Conservation (phyloP, 306 rosid genomes). For the Calophaca sinica region DNA sequence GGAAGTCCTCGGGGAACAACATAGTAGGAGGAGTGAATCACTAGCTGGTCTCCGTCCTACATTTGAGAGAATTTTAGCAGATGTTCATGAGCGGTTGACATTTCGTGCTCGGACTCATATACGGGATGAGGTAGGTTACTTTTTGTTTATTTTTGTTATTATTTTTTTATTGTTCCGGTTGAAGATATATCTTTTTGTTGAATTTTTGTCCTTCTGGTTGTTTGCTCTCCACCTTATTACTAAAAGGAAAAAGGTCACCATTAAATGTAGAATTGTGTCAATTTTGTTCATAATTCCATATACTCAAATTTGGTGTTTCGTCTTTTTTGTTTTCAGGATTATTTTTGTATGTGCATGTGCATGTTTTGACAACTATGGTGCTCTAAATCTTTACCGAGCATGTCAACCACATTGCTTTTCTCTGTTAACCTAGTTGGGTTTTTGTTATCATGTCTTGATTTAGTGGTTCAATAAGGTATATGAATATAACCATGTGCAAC, state of each 20-base stretch:
- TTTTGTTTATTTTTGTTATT: slow-evolving; percentile 30
- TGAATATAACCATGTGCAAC: slow-evolving; percentile 31
- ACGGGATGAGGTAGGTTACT: slow-evolving; percentile 80
- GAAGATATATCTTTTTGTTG: slow-evolving; percentile 17
- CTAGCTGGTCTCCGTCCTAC: slow-evolving; percentile 88
- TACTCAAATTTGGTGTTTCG: not conserved
- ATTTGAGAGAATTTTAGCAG: slow-evolving; percentile 93
- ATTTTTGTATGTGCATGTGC: slow-evolving; percentile 4
- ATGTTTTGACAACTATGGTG: not conserved
- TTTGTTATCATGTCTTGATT: slow-evolving; percentile 14
- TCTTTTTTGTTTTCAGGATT: not conserved
- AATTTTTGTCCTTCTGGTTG: slow-evolving; percentile 18
- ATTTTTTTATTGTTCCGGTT: not conserved
- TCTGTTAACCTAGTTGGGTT: slow-evolving; percentile 5
- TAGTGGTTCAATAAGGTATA: slow-evolving; percentile 9
- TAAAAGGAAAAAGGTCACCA: slow-evolving; percentile 14
- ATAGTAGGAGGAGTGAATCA: slow-evolving; percentile 78
- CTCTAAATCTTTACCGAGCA: not conserved
- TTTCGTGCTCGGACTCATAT: slow-evolving; percentile 96
- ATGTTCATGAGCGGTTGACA: slow-evolving; percentile 94
- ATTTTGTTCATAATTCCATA: slow-evolving; percentile 10
- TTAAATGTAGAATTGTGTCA: slow-evolving; percentile 8
- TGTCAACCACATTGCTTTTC: not conserved
- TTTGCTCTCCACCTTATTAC: slow-evolving; percentile 26
- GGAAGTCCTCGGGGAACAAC: slow-evolving; percentile 90